A percentile compares a stretch with the other conserved stretches of the same genome.
phyloP scores from a whole-genome alignment of 2,329 filamentous ascomycete genomes.

The Dothideomycetidae sp. region DNA sequence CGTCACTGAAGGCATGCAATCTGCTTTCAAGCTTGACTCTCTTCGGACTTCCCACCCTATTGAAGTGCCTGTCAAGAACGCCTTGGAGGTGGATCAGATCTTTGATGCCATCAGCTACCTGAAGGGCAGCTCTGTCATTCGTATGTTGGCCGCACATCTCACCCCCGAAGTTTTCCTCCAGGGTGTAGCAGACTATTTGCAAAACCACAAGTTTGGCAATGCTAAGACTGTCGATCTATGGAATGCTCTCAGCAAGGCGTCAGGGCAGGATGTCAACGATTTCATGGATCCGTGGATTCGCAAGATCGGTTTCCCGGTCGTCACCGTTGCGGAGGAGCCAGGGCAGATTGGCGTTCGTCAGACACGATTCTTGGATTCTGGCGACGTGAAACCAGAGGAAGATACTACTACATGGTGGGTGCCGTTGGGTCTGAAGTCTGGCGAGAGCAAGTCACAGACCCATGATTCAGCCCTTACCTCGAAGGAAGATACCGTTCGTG shows the following conservation, averaged over 20 bases:
- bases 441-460: conserved; percentile 47
- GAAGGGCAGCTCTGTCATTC: conserved; percentile 90
- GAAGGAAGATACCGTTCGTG: conserved; percentile 63
- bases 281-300: conserved; percentile 95
- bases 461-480: conserved; percentile 54
- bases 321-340: conserved; percentile 72
- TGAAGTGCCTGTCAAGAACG: conserved; percentile 86
- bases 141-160: conserved; percentile 87
- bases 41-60: conserved; percentile 90
- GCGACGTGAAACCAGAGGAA: conserved; percentile 81
- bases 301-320: conserved; percentile 85
- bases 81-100: conserved; percentile 92
- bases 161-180: conserved; percentile 78
- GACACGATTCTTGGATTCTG: conserved; percentile 77
- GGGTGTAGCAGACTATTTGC: conserved; percentile 80
- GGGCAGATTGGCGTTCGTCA: conserved; percentile 74
- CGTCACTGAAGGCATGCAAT: conserved; percentile 86
- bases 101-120: conserved; percentile 95
- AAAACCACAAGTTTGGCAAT: conserved; percentile 74
- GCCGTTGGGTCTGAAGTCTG: conserved; percentile 71
- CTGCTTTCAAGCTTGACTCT: conserved; percentile 77
- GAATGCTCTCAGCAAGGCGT: conserved; percentile 74
- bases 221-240: conserved; percentile 87
- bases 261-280: conserved; percentile 67
- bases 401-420: conserved; percentile 94